phyloP scores from a whole-genome alignment of 164 flowering plant genomes.

The Malania oleifera region DNA sequence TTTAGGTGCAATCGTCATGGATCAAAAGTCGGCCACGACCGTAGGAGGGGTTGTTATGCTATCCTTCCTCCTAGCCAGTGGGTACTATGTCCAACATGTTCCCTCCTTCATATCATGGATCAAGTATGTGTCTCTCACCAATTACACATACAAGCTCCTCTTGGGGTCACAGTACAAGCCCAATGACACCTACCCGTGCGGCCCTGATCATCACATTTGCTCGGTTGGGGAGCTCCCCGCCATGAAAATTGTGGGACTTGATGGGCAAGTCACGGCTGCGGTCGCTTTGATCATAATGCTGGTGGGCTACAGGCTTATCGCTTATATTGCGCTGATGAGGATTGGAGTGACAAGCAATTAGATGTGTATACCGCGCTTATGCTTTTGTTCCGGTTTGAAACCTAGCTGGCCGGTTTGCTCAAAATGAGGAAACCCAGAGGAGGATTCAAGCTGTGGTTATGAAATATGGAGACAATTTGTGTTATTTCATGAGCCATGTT shows the following conservation, averaged over 20 bases:
- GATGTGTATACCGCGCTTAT: too few relatives aligned
- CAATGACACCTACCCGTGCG: constrained; percentile 42
- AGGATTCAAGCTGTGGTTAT: not conserved
- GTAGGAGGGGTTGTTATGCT: constrained; percentile 56
- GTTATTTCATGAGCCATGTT: too few relatives aligned
- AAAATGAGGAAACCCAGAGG: too few relatives aligned
- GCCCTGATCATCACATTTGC: constrained; percentile 16
- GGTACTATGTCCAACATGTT: constrained; percentile 66
- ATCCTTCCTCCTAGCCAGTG: constrained; percentile 52
- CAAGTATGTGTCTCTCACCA: constrained; percentile 46
- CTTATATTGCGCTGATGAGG: constrained; percentile 67
- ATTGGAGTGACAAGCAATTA: constrained; percentile 36
- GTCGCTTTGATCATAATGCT: constrained; percentile 51
- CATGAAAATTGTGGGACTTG: constrained; percentile 43
- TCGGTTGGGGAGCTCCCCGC: constrained; percentile 40
- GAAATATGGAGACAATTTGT: too few relatives aligned
- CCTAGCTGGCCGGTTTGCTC: too few relatives aligned
- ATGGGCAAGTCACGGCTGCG: constrained; percentile 14
- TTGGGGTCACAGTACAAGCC: constrained; percentile 45
- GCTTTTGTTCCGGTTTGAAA: too few relatives aligned
- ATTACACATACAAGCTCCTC: constrained; percentile 54
- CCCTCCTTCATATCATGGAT: constrained; percentile 65
- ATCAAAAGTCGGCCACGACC: constrained; percentile 46
- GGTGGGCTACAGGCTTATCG: constrained; percentile 52
- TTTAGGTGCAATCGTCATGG: constrained; percentile 64